Base-by-base conservation (phyloP, 352 stramenopile genomes). In the Phytophthora tubulina region DNA sequence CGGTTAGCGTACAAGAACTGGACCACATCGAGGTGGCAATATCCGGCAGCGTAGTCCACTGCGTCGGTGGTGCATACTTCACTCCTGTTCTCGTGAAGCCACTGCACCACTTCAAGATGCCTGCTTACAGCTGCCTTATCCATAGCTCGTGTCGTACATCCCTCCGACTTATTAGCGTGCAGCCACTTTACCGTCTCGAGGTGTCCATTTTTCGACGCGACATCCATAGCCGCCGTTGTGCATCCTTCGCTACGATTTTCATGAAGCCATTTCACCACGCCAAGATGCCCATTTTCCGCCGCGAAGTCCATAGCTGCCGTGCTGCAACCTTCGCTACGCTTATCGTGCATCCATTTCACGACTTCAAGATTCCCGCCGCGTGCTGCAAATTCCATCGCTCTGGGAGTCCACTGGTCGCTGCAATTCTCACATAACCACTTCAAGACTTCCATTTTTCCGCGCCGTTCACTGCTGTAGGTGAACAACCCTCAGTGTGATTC, bases 281-380 rank as follows among this genome's bases (percentile, higher is more conserved):
- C 30, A 21, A 67, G 36, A 41, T 72, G 61, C 1, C 68, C 68
- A 21, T 65, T 21, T 2, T 3, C 15, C 4, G 68, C 61, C 2
- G 68, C 68, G 0, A 21, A 4, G 35, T 75, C 48, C 42, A 75
- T 63, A 21, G 67, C 61, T 6, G 7, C 3, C 1, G 41, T 45
- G 0, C 55, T 72, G 21, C 55, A 75, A 5, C 61, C 68, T 61
- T 72, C 55, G 0, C 4, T 4, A 10, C 61, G 35, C 30, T 65
- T 61, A 0, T n/a, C 15, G 13, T 74, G 45, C 6, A 74, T 44
- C 67, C 58, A 74, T 6, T 46, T 42, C 2, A 71, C 61, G 13
- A 68, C 35, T 2, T 70, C 36, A 1, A 76, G 17, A 14, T 66
- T 42, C 4, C 69, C 51, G 46, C 55, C 56, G 1, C 21, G 6